phyloP scores from a whole-genome alignment of 345 rosid species.

The Populus davidiana region DNA sequence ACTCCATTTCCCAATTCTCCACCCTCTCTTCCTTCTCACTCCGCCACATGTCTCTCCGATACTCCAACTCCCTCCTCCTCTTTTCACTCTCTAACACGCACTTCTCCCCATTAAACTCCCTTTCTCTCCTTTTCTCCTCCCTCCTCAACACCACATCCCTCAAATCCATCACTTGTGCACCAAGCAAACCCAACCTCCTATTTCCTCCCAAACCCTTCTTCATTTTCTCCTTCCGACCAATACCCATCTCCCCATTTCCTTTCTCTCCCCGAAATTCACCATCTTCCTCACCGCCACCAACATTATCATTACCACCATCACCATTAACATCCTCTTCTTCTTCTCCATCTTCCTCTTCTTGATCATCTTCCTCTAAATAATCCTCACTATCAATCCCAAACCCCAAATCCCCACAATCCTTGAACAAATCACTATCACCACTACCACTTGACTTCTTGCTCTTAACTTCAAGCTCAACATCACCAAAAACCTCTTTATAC shows the following conservation, averaged over 20 bases:
- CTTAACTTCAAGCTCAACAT: constrained; percentile 63
- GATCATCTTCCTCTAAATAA: constrained; percentile 53
- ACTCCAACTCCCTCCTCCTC: constrained; percentile 44
- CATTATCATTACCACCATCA: constrained; percentile 17
- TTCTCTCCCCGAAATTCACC: constrained; percentile 38
- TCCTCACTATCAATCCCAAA: constrained; percentile 53
- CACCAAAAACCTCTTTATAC: constrained; percentile 77
- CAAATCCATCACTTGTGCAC: constrained; percentile 49
- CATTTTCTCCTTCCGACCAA: constrained; percentile 25
- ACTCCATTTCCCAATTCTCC: constrained; percentile 45
- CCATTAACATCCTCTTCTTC: constrained; percentile 25
- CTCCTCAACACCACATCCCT: constrained; percentile 45
- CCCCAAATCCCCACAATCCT: constrained; percentile 40
- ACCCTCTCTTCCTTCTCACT: constrained; percentile 40
- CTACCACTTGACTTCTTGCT: constrained; percentile 39
- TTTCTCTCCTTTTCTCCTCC: constrained; percentile 61
- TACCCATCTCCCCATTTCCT: constrained; percentile 27
- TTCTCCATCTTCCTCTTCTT: constrained; percentile 37
- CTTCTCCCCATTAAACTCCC: constrained; percentile 47
- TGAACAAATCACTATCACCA: constrained; percentile 37
- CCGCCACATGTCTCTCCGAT: constrained; percentile 28
- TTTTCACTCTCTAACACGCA: constrained; percentile 35
- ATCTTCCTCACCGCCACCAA: constrained; percentile 21
- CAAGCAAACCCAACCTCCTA: constrained; percentile 47
- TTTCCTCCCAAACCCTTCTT: constrained; percentile 33